These are phyloP conservation scores for Alisma plantagoaquatica DNA, from an alignment of 106 monocot species.

Conservation along the genomic window DNA sequence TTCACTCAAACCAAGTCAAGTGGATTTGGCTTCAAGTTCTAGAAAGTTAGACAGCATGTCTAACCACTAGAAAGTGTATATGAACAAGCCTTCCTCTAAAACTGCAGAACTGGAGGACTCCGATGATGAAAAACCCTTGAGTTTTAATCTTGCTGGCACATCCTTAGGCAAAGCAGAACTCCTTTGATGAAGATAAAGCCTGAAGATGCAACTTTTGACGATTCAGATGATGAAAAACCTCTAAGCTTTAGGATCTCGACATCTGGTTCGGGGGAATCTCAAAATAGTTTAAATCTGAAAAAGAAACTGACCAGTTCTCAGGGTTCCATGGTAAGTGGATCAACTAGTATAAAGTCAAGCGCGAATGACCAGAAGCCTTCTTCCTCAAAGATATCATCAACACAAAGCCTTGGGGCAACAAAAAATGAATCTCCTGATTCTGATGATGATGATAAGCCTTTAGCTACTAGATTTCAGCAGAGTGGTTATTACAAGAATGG, in stretches of 20 bases:
- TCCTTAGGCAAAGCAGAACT: no score
- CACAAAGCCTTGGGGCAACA: constrained; percentile 16
- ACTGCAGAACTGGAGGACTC: not conserved
- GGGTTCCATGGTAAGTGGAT: no score
- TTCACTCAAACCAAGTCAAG: no score
- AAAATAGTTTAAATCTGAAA: not conserved
- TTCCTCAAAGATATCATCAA: constrained; percentile 5
- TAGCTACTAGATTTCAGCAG: constrained; percentile 20
- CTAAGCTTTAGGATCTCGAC: constrained; percentile 6
- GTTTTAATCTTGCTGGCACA: not conserved
- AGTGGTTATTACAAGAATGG: constrained; percentile 31
- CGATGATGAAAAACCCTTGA: not conserved
- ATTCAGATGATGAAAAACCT: constrained; percentile 21
- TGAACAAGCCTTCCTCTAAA: no score
- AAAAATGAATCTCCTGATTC: constrained; percentile 19
- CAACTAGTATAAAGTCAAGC: no score
- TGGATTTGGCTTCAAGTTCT: no score
- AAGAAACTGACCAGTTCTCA: constrained; percentile 1
- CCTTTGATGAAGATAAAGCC: no score
- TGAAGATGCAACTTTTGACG: constrained; percentile 2
- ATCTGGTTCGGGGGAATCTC: not conserved
- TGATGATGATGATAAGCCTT: constrained; percentile 32
- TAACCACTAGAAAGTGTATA: no score
- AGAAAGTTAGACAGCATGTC: no score
- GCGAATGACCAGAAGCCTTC: not conserved